phyloP scores from a whole-genome alignment of 2,329 filamentous ascomycete species.

The Venturia effusa region DNA sequence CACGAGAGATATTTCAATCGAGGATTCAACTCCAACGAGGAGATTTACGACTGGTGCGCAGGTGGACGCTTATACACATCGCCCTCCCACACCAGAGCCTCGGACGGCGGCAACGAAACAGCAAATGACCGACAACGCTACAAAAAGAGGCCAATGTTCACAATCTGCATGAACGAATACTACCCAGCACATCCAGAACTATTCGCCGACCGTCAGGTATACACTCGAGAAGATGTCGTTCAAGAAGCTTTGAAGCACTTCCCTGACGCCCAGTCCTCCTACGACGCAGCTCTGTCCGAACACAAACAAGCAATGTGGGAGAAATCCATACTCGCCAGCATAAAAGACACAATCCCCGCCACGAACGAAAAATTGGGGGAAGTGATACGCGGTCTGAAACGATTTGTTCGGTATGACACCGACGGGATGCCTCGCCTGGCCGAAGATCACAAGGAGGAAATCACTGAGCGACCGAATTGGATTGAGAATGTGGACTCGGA shows the following conservation, averaged over 20 bases:
- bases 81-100: conserved; percentile 18
- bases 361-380: conserved; percentile 18
- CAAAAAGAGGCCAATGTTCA: conserved; percentile 45
- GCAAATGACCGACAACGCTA: conserved; percentile 48
- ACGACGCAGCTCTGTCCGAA: conserved; percentile 8
- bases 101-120: conserved; percentile 21
- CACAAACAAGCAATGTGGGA: conserved; percentile 29
- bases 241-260: conserved; percentile 22
- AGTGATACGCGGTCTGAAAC: conserved; percentile 21
- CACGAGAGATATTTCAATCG: conserved; percentile 33
- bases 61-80: conserved; percentile 42
- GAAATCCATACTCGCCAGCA: conserved; percentile 30
- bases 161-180: conserved; percentile 52
- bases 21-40: conserved; percentile 44
- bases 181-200: conserved; percentile 42
- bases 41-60: conserved; percentile 52
- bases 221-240: conserved; percentile 36
- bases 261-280: background rate
- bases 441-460: conserved; percentile 12
- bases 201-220: conserved; percentile 13
- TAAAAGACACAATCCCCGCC: conserved; percentile 29
- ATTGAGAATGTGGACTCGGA: conserved; percentile 12
- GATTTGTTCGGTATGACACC: conserved; percentile 24
- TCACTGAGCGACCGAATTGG: conserved; percentile 18
- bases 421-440: conserved; percentile 16